Evolutionary conservation across 148 eudicot species (phyloP), one percentile per base, ranked within the genome.

Genomic region (Camellia sinensis): DNA sequence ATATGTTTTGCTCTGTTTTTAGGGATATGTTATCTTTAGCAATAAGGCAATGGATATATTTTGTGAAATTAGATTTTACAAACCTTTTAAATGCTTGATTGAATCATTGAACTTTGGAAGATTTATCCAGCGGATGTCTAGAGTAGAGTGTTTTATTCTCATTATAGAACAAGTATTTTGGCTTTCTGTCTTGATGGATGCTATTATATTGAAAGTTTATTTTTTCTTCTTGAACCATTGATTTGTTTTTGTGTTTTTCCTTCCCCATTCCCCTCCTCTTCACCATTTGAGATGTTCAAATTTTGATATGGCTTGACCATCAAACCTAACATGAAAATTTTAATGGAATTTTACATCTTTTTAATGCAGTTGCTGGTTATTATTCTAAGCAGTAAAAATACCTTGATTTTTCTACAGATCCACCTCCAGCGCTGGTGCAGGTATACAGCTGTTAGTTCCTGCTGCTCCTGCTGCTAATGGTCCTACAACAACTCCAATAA

Each of bases 401-500:
- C 56, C 66, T 75, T 61, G 7, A 7, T 66, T 48, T 74, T 21
- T 86, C 68, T 80, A 78, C 87, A 93, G 98, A 75, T 90, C 96
- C 64, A 74, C 91, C 57, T 80, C 94, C n/a, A 80, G 81, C 78
- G 75, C 89, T 74, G 83, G 76, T 82, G 75, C 87, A 62, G 85
- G 75, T 60, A 70, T 78, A 43, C 83, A 83, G 60, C 67, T 82
- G 69, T 45, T 84, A 17, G 81, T 85, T 29, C 85, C 91, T 71
- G 84, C 93, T 75, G 88, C 96, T 65, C 82, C 88, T 19, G 75
- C 85, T 53, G 61, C 82, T 67, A 89, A 88, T 85, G 92, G 89
- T 59, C 81, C 88, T 73, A 74, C 89, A 82, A 69, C 86, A 57
- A 87, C 92, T 81, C 77, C 91, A 60, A 29, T 84, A 75, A 85